Conservation (phyloP, 441 rosid genomes). For the Mallotus japonicus region DNA sequence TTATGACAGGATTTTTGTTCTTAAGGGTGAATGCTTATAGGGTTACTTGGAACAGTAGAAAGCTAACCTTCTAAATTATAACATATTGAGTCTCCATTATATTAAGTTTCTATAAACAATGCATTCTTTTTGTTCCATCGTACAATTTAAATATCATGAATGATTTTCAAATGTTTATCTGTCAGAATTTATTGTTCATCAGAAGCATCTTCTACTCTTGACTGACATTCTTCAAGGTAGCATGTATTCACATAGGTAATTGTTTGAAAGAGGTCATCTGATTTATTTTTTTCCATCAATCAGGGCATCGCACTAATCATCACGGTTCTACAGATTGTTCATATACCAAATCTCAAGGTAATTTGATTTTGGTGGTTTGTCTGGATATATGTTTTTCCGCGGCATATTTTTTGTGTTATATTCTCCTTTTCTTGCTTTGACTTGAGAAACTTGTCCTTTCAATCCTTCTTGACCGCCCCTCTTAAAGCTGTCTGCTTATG, state of each 20-base stretch:
- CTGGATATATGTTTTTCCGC: conserved; percentile 7
- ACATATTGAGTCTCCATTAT: background rate
- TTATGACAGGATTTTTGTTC: background rate
- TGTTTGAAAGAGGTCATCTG: conserved; percentile 12
- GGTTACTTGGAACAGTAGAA: background rate
- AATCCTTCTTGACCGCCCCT: background rate
- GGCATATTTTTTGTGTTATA: conserved; percentile 2
- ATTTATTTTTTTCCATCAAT: conserved; percentile 13
- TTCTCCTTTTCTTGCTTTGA: conserved; percentile 4
- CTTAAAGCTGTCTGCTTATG: background rate
- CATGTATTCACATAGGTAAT: background rate
- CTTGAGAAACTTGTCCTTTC: background rate
- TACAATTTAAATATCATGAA: background rate
- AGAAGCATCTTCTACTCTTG: background rate
- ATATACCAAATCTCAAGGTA: conserved; percentile 96
- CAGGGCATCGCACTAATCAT: conserved; percentile 92
- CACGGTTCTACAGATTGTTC: conserved; percentile 95
- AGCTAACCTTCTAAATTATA: too few relatives aligned
- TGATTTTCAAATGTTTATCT: background rate
- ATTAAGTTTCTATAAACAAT: background rate
- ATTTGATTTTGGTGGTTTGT: conserved; percentile 15
- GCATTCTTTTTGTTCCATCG: background rate
- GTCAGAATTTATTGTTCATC: background rate
- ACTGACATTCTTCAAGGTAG: background rate
- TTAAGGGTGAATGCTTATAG: background rate